A percentile compares a stretch with the other conserved stretches of the same genome.
Evolutionary conservation across 2,329 filamentous ascomycete species (phyloP).

Genomic region (Hymenoscyphus fraxineus): DNA sequence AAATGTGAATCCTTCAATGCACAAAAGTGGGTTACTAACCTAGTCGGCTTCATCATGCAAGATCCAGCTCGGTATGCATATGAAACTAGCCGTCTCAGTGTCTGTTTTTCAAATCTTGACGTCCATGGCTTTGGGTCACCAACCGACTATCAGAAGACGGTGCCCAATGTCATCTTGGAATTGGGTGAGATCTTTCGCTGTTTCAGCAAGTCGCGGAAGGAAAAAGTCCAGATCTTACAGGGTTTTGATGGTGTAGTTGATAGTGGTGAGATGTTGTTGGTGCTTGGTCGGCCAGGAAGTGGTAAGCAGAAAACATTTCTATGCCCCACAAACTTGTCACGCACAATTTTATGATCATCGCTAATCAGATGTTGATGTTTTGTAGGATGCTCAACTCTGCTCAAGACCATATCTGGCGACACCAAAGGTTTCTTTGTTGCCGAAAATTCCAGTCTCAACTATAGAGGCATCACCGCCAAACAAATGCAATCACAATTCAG

Average conservation of each 20-base stretch:
- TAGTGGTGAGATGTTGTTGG: slow-evolving; percentile 61
- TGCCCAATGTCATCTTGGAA: slow-evolving; percentile 42
- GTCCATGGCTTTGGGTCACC: slow-evolving; percentile 26
- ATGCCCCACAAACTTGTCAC: neutral
- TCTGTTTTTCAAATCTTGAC: slow-evolving; percentile 25
- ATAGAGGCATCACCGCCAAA: slow-evolving; percentile 52
- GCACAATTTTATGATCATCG: neutral
- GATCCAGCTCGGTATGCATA: slow-evolving; percentile 39
- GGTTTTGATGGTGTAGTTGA: slow-evolving; percentile 59
- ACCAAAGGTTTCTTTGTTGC: slow-evolving; percentile 53
- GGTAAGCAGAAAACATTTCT: slow-evolving; percentile 52
- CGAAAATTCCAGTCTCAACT: slow-evolving; percentile 51
- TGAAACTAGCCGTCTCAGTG: slow-evolving; percentile 18
- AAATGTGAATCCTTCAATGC: slow-evolving; percentile 48
- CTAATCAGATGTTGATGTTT: neutral
- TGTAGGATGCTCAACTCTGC: slow-evolving; percentile 56
- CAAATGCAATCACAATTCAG: slow-evolving; percentile 46
- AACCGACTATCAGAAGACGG: slow-evolving; percentile 31
- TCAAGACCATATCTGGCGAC: slow-evolving; percentile 54
- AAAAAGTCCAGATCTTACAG: slow-evolving; percentile 49
- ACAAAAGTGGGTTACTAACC: slow-evolving; percentile 44
- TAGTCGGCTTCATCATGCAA: slow-evolving; percentile 35
- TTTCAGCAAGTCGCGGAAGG: slow-evolving; percentile 50
- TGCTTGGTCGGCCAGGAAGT: slow-evolving; percentile 32
- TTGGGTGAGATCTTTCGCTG: slow-evolving; percentile 41